Base-by-base conservation (phyloP, 768 basidiomycete species). In the Sutorius australiensis region DNA sequence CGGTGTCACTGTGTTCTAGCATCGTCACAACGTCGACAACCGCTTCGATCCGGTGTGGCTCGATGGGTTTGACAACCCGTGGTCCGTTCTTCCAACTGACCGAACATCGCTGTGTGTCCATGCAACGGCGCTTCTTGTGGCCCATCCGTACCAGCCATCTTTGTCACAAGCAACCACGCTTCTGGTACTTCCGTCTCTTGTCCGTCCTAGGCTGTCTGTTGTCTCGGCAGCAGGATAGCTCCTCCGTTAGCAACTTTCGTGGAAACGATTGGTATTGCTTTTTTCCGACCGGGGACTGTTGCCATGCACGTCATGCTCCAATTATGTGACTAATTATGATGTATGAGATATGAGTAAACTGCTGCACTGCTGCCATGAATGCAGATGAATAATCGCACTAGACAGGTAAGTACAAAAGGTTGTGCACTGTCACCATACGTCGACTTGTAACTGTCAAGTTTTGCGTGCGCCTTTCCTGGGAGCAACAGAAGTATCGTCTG, bases 1-100 rank as follows among this genome's bases (percentile, higher is more conserved):
- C 44, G 90, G 91, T 41, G 79, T 93, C 57, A 93, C 91, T 36
- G 89, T 89, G 58, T 93, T 89, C 72, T 93, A 80, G 75, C 28
- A 43, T 40, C 43, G 42, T 45, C 21, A 12, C 36, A 37, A 34
- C 47, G 44, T 41, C 34, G 40, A 58, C 52, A 40, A 48, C 42
- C 31, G 41, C 16, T 21, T 33, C 36, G 54, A 46, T 54, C 39
- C 19, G 46, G 47, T 27, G 45, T 48, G 46, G 46, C 55, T 54
- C 61, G 32, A 48, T 53, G 43, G 34, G 34, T 37, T 63, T 49
- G 55, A 64, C 61, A 43, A 53, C 39, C 11, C 19, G 40, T 45
- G 41, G 39, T 43, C 44, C 45, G 37, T 53, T 30, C 40, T 38
- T 42, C 38, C 17, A 34, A 30, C 37, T 49, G 52, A 52, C 52